Evolutionary conservation across 805 yeast species (phyloP).

Genomic region (Myxozyma neotropica): DNA sequence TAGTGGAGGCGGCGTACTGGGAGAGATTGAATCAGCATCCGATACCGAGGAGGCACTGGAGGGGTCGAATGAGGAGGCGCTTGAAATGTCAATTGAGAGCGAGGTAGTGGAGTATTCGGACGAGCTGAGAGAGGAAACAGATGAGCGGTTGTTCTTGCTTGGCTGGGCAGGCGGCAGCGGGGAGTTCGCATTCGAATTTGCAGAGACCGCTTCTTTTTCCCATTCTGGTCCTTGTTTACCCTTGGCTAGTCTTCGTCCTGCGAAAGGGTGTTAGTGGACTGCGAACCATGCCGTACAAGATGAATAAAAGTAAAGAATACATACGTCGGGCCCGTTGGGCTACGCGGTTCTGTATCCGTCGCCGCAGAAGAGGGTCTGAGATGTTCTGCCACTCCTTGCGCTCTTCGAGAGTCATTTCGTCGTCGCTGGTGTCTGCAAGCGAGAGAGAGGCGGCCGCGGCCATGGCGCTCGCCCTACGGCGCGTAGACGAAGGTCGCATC

Average conservation of each 20-base stretch:
- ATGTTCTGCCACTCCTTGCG: slow-evolving; percentile 27
- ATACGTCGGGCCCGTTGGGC: slow-evolving; percentile 30
- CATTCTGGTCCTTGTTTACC: not conserved
- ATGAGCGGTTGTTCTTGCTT: not conserved
- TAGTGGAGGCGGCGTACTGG: slow-evolving; percentile 1
- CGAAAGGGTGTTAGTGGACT: not conserved
- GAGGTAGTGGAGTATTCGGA: slow-evolving; percentile 1
- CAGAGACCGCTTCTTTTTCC: not conserved
- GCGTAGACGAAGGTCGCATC: slow-evolving; percentile 5
- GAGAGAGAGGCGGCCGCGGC: not conserved
- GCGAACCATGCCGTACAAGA: not conserved
- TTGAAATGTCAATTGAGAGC: not conserved
- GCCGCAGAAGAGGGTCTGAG: slow-evolving; percentile 22
- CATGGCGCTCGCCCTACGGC: slow-evolving; percentile 2
- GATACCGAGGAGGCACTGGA: slow-evolving; percentile 11
- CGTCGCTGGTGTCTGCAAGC: slow-evolving; percentile 1
- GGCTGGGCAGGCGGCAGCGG: no score
- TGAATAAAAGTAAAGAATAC: not conserved
- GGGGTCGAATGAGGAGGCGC: not conserved
- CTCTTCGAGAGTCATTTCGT: slow-evolving; percentile 22
- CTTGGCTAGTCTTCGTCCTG: slow-evolving; percentile 25
- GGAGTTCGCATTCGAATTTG: no score
- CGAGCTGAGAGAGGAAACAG: not conserved
- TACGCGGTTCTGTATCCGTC: slow-evolving; percentile 28
- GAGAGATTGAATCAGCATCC: slow-evolving; percentile 7